Evolutionary conservation across 2,329 filamentous ascomycete genomes (phyloP).

Genomic region (Ceratocystis huliohia): DNA sequence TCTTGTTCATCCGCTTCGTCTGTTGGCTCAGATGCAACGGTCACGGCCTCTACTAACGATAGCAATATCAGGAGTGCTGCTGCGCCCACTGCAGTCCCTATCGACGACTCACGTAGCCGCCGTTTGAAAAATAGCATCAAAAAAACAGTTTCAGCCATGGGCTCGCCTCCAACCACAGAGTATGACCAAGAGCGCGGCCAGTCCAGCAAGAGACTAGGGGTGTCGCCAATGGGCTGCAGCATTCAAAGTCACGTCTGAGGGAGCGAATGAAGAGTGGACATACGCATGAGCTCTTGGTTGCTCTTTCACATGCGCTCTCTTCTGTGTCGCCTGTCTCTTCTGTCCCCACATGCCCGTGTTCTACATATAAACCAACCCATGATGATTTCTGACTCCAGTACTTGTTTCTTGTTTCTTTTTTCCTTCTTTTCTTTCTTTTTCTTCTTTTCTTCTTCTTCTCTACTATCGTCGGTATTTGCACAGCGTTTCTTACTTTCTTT

Average conservation of each 20-base stretch:
- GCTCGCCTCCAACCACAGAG: conserved; percentile 21
- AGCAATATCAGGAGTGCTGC: background rate
- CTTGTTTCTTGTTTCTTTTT: background rate
- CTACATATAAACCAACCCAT: background rate
- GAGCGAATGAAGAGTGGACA: background rate
- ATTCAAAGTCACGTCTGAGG: conserved; percentile 20
- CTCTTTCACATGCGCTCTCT: no score
- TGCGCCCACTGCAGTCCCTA: background rate
- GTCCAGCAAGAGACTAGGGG: conserved; percentile 20
- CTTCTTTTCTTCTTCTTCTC: background rate
- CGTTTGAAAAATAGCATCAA: conserved; percentile 19
- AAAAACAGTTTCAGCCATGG: conserved; percentile 22
- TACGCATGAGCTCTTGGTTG: background rate
- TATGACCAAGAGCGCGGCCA: conserved; percentile 21
- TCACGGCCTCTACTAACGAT: no score
- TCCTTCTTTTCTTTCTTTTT: background rate
- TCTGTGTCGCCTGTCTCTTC: background rate
- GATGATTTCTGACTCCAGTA: background rate
- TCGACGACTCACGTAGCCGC: conserved; percentile 16
- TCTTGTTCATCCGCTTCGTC: background rate
- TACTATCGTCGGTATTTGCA: background rate
- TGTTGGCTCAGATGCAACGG: background rate
- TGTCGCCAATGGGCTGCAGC: conserved; percentile 19
- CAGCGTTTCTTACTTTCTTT: background rate
- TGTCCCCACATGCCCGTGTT: background rate